Conservation (phyloP, 2,329 filamentous ascomycete genomes). For the Hymenoscyphus occultus region DNA sequence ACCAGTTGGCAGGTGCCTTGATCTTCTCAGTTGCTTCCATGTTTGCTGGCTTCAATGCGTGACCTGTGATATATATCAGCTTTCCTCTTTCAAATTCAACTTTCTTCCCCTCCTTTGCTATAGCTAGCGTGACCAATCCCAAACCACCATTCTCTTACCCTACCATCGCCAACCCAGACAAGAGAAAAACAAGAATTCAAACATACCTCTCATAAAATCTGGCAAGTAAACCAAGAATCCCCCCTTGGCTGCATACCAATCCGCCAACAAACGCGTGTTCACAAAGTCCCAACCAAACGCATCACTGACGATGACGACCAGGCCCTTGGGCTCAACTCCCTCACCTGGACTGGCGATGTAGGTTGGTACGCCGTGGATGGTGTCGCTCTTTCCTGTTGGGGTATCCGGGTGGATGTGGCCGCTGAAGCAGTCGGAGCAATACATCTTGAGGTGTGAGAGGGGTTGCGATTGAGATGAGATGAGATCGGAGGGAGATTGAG, state of each 20-base stretch:
- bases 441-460: background rate
- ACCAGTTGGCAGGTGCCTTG: constrained; percentile 22
- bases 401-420: constrained; percentile 41
- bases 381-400: constrained; percentile 41
- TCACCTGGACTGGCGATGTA: constrained; percentile 43
- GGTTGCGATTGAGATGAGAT: too few relatives aligned
- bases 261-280: constrained; percentile 48
- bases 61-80: constrained; percentile 15
- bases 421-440: constrained; percentile 35
- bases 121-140: too few relatives aligned
- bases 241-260: constrained; percentile 46
- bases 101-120: background rate
- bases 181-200: background rate
- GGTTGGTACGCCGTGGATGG: constrained; percentile 43
- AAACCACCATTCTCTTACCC: background rate
- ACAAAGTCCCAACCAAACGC: constrained; percentile 49
- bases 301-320: constrained; percentile 49
- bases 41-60: constrained; percentile 15
- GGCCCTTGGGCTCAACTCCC: constrained; percentile 38
- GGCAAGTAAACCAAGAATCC: constrained; percentile 47
- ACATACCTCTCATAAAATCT: constrained; percentile 49
- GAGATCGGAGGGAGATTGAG: too few relatives aligned
- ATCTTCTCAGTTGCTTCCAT: constrained; percentile 26
- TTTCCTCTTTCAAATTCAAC: background rate
- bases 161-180: background rate